A percentile compares a stretch with the other conserved stretches of the same genome.
Evolutionary conservation across 805 yeast genomes (phyloP).

Genomic region (Wickerhamomyces canadensis): DNA sequence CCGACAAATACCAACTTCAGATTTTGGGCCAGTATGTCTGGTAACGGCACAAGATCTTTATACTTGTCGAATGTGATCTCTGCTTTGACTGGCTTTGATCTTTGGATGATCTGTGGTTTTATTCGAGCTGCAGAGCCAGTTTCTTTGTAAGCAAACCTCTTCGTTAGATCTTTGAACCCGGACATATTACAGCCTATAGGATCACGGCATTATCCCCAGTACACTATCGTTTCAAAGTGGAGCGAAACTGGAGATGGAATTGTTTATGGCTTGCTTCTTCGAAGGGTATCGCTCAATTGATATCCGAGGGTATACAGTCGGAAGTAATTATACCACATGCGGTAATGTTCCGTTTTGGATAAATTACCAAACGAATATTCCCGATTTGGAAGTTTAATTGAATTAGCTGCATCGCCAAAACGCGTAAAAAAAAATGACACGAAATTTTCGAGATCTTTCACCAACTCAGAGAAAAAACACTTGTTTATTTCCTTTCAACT

Average conservation of each 20-base stretch:
- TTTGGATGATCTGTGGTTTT: neutral
- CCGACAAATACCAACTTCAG: conserved; percentile 56
- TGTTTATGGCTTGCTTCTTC: too few relatives aligned
- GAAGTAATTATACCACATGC: too few relatives aligned
- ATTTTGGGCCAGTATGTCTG: conserved; percentile 16
- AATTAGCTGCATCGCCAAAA: conserved; percentile 4
- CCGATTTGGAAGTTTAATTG: conserved; percentile 14
- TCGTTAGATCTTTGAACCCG: neutral
- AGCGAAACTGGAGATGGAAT: too few relatives aligned
- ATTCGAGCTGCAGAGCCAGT: too few relatives aligned
- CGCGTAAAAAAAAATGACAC: neutral
- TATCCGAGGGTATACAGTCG: too few relatives aligned
- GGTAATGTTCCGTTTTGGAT: too few relatives aligned
- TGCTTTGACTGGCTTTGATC: neutral
- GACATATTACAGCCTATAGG: too few relatives aligned
- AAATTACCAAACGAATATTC: neutral
- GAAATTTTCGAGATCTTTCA: neutral
- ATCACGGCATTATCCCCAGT: too few relatives aligned
- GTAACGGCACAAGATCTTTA: conserved; percentile 18
- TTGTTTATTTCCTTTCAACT: neutral
- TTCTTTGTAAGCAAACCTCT: conserved; percentile 1
- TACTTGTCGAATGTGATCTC: neutral
- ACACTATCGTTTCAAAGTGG: too few relatives aligned
- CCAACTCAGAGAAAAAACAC: neutral
- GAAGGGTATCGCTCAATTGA: too few relatives aligned